phyloP scores from a whole-genome alignment of 1,139 yeast genomes.

The Maudiozyma humilis region DNA sequence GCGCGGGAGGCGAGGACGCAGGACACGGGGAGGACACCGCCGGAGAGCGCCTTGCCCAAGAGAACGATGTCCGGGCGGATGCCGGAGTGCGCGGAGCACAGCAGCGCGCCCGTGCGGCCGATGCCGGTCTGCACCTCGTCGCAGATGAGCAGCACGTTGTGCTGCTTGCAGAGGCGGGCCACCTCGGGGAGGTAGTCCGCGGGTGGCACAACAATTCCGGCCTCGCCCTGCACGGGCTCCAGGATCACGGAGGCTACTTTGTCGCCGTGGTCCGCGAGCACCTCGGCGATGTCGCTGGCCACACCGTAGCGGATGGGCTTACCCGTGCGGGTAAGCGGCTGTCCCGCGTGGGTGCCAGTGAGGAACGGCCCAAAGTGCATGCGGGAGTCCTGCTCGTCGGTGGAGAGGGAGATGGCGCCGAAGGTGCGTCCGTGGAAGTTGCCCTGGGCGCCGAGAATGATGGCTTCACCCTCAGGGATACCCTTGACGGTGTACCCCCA shows the following conservation, averaged over 20 bases:
- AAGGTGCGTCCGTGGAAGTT: slow-evolving; percentile 96
- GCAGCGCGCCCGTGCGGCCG: slow-evolving; percentile 92
- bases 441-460: slow-evolving; percentile 75
- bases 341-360: slow-evolving; percentile 71
- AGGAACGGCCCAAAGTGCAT: slow-evolving; percentile 86
- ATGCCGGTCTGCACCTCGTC: slow-evolving; percentile 98
- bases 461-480: slow-evolving; percentile 75
- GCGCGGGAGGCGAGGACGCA: slow-evolving; percentile 83
- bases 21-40: slow-evolving; percentile 90
- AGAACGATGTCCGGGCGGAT: slow-evolving; percentile 80
- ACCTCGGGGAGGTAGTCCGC: slow-evolving; percentile 68
- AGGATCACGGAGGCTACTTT: slow-evolving; percentile 83
- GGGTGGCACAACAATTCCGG: slow-evolving; percentile 95
- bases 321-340: slow-evolving; percentile 21
- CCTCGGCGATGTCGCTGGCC: slow-evolving; percentile 79
- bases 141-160: slow-evolving; percentile 82
- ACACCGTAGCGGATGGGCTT: slow-evolving; percentile 69
- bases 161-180: slow-evolving; percentile 64
- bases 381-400: slow-evolving; percentile 83
- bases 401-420: slow-evolving; percentile 92
- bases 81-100: slow-evolving; percentile 81
- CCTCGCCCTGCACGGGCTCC: slow-evolving; percentile 98
- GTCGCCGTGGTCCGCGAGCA: slow-evolving; percentile 78
- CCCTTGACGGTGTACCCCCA: slow-evolving; percentile 93
- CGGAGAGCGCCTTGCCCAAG: slow-evolving; percentile 90